A percentile compares a stretch with the other conserved stretches of the same genome.
phyloP scores from a whole-genome alignment of 202 grass and related monocot species.

The Elaeis oleifera region DNA sequence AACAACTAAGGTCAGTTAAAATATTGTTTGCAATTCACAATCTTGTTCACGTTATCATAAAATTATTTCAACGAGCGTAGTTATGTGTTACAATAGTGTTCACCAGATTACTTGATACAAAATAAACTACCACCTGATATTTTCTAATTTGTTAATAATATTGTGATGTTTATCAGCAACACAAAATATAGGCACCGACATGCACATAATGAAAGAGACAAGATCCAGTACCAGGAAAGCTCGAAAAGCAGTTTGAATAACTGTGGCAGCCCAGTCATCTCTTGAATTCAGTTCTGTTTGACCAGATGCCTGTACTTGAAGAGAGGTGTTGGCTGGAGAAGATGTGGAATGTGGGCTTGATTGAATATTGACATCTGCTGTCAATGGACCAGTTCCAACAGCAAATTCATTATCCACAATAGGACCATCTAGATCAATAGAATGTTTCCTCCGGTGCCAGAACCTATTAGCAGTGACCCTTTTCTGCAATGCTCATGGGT shows the following conservation, averaged over 20 bases:
- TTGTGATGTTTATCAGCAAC: too few species aligned
- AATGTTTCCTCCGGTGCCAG: constrained; percentile 25
- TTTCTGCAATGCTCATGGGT: constrained; percentile 35
- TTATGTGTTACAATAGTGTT: too few species aligned
- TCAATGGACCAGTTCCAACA: constrained; percentile 12
- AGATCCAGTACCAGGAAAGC: constrained; percentile 57
- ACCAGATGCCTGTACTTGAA: constrained; percentile 19
- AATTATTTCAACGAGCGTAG: too few species aligned
- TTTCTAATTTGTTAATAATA: too few species aligned
- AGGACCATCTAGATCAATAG: constrained; percentile 10
- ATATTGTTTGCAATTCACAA: too few species aligned
- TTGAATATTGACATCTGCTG: constrained; percentile 16
- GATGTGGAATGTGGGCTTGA: constrained; percentile 29
- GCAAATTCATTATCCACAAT: not conserved
- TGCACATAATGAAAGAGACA: too few species aligned
- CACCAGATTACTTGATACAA: too few species aligned
- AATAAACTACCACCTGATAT: too few species aligned
- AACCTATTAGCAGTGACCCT: constrained; percentile 14
- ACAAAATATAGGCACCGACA: too few species aligned
- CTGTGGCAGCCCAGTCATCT: constrained; percentile 66
- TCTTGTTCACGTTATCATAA: too few species aligned
- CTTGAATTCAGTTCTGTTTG: constrained; percentile 37
- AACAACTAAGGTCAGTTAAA: too few species aligned
- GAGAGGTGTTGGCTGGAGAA: constrained; percentile 6
- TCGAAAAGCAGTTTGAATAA: constrained; percentile 92